Percentiles rank a stretch among this genome's conserved stretches.
Evolutionary conservation across 352 stramenopile genomes (phyloP).

Genomic region (Phytophthora palmivora): DNA sequence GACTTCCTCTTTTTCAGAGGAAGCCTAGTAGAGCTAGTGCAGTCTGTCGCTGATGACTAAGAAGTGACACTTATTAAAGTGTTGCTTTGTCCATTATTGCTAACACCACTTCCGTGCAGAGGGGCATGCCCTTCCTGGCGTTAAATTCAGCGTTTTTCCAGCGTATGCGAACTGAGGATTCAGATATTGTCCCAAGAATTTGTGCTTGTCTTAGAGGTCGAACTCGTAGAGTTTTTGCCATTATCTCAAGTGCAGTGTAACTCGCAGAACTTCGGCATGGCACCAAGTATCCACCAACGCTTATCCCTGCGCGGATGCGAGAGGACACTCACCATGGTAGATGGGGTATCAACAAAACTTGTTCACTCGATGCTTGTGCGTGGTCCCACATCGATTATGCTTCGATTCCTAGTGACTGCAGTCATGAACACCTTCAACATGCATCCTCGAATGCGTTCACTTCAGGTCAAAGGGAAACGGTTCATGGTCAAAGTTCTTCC

Average conservation of each 20-base stretch:
- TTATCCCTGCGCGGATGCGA: conserved; percentile 42
- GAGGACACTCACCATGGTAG: conserved; percentile 34
- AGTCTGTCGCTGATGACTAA: too few relatives aligned
- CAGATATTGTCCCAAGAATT: conserved; percentile 12
- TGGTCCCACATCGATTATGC: conserved; percentile 24
- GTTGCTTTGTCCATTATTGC: too few relatives aligned
- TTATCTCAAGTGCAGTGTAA: background rate
- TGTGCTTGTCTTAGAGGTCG: too few relatives aligned
- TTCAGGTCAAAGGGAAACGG: conserved; percentile 36
- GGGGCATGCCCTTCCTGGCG: too few relatives aligned
- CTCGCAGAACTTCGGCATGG: conserved; percentile 1
- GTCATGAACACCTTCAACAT: conserved; percentile 51
- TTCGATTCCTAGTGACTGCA: conserved; percentile 31
- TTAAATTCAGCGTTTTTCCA: conserved; percentile 9
- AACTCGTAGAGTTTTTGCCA: conserved; percentile 2
- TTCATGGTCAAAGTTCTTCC: conserved; percentile 23
- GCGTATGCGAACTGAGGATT: conserved; percentile 5
- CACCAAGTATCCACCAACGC: background rate
- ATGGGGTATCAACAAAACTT: conserved; percentile 38
- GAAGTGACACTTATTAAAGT: too few relatives aligned
- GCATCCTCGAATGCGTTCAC: too few relatives aligned
- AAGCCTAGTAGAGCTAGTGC: too few relatives aligned
- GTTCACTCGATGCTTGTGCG: conserved; percentile 40
- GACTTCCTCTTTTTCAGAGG: too few relatives aligned
- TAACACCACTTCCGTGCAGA: too few relatives aligned